A percentile compares a stretch with the other conserved stretches of the same genome.
phyloP scores from a whole-genome alignment of 2,329 filamentous ascomycete species.

The Aphanocladium album region DNA sequence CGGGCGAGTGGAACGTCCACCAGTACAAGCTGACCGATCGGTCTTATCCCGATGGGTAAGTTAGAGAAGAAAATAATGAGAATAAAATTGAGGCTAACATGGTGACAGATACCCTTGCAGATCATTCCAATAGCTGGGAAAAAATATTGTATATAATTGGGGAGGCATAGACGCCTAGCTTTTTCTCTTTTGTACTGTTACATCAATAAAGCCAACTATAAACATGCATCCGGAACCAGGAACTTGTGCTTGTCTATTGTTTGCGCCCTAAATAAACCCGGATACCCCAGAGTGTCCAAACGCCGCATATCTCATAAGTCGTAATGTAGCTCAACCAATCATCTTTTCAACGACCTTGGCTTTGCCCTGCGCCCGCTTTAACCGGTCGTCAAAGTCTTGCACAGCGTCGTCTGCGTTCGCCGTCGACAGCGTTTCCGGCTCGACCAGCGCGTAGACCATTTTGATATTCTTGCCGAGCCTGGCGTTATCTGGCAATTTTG shows the following conservation, averaged over 20 bases:
- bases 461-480: slow-evolving; percentile 73
- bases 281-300: slow-evolving; percentile 6
- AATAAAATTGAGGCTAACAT: slow-evolving; percentile 16
- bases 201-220: slow-evolving; percentile 4
- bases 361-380: slow-evolving; percentile 80
- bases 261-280: too few relatives aligned
- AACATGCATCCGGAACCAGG: neutral
- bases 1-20: slow-evolving; percentile 59
- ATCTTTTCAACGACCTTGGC: slow-evolving; percentile 78
- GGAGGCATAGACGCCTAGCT: slow-evolving; percentile 13
- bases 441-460: slow-evolving; percentile 70
- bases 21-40: slow-evolving; percentile 61
- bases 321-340: slow-evolving; percentile 33
- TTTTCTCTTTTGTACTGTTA: slow-evolving; percentile 4
- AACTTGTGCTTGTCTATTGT: neutral
- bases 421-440: slow-evolving; percentile 70
- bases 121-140: slow-evolving; percentile 46
- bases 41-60: slow-evolving; percentile 66
- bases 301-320: slow-evolving; percentile 13
- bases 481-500: slow-evolving; percentile 49
- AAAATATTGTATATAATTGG: slow-evolving; percentile 18
- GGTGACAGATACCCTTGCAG: slow-evolving; percentile 58
- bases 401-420: slow-evolving; percentile 86
- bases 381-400: slow-evolving; percentile 81
- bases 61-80: slow-evolving; percentile 19